phyloP scores from a whole-genome alignment of 805 yeast species.

The Yueomyces sp. region DNA sequence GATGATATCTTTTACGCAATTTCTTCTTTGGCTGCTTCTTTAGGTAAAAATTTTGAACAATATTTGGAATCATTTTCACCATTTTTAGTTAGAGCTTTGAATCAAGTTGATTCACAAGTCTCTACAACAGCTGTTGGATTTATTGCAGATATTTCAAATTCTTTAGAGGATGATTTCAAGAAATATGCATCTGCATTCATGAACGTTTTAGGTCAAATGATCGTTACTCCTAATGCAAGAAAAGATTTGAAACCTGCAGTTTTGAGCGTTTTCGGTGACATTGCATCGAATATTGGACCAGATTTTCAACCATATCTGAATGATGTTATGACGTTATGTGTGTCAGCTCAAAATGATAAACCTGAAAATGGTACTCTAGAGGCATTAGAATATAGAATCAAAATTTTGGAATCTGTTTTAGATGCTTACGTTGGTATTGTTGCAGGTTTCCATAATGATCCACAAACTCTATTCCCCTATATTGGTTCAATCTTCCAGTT shows the following conservation, averaged over 20 bases:
- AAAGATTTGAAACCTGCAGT: constrained; percentile 79
- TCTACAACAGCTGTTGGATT: constrained; percentile 88
- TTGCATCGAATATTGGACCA: constrained; percentile 77
- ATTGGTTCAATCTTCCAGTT: constrained; percentile 61
- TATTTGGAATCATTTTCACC: constrained; percentile 80
- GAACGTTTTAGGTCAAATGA: constrained; percentile 64
- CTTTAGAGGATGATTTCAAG: constrained; percentile 59
- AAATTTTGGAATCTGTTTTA: constrained; percentile 74
- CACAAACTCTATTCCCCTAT: constrained; percentile 52
- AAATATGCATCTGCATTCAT: constrained; percentile 73
- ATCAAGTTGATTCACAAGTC: constrained; percentile 70
- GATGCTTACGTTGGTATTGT: constrained; percentile 94
- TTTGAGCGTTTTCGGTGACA: constrained; percentile 88
- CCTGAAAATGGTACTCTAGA: constrained; percentile 63
- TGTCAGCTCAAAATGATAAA: constrained; percentile 45
- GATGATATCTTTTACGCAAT: constrained; percentile 91
- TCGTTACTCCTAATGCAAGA: constrained; percentile 54
- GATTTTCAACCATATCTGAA: constrained; percentile 64
- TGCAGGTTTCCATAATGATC: constrained; percentile 67
- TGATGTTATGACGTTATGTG: constrained; percentile 69
- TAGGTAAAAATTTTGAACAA: constrained; percentile 55
- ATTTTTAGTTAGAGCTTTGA: constrained; percentile 62
- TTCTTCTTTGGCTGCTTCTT: constrained; percentile 75
- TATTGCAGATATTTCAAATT: constrained; percentile 87
- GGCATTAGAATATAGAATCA: constrained; percentile 58